Evolutionary conservation across 441 rosid genomes (phyloP).

Genomic region (Eutrema salsugineum): DNA sequence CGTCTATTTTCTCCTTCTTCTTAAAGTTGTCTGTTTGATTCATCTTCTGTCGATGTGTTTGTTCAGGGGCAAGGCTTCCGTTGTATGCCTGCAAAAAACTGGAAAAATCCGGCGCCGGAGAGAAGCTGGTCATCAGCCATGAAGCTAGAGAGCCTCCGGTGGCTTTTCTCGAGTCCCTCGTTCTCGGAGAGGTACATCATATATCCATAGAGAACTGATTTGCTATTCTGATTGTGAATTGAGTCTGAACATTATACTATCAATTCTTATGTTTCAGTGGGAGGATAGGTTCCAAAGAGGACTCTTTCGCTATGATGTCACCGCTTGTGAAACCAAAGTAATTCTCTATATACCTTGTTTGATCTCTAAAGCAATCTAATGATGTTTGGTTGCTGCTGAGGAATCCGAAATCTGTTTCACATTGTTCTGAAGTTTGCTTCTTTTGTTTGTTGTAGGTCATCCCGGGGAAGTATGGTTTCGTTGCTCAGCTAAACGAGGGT

Average conservation of each 20-base stretch:
- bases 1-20: background rate
- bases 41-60: background rate
- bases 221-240: background rate
- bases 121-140: conserved; percentile 30
- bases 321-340: conserved; percentile 97
- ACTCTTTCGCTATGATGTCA: conserved; percentile 92
- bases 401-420: background rate
- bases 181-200: conserved; percentile 74
- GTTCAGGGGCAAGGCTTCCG: conserved; percentile 77
- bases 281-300: conserved; percentile 92
- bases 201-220: background rate
- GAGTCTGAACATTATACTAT: background rate
- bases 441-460: conserved; percentile 54
- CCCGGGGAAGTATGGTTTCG: conserved; percentile 78
- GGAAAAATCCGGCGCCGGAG: conserved; percentile 29
- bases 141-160: conserved; percentile 51
- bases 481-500: conserved; percentile 98
- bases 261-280: conserved; percentile 49
- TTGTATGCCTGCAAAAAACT: conserved; percentile 66
- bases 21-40: background rate
- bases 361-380: background rate
- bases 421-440: background rate
- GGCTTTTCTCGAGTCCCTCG: conserved; percentile 76
- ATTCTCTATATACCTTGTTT: background rate
- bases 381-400: conserved; percentile 2